Percentiles rank a stretch among this genome's conserved stretches.
phyloP scores from a whole-genome alignment of 2,329 filamentous ascomycete genomes.

The Helotiales sp. region DNA sequence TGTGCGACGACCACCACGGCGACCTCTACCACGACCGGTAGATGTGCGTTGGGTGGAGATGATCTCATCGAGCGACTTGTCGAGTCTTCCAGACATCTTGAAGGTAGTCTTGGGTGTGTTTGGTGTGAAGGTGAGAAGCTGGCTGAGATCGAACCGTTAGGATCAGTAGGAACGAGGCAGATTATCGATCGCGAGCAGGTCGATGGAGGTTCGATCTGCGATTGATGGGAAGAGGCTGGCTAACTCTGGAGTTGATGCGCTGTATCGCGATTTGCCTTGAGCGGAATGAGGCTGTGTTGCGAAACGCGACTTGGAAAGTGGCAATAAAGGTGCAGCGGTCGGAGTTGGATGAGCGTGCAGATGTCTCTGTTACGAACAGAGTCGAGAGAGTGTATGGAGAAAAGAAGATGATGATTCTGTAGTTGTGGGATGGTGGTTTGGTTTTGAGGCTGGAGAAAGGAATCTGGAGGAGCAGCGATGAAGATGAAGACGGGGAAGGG shows the following conservation, averaged over 20 bases:
- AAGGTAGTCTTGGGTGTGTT: conserved; percentile 33
- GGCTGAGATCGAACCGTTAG: conserved; percentile 39
- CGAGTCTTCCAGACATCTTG: conserved; percentile 92
- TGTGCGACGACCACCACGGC: conserved; percentile 48
- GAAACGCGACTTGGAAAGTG: conserved; percentile 35
- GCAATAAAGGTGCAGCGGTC: conserved; percentile 36
- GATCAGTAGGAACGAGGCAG: conserved; percentile 40
- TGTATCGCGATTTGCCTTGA: conserved; percentile 31
- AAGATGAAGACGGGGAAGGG: background rate
- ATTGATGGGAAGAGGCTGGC: conserved; percentile 37
- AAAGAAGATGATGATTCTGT: conserved; percentile 31
- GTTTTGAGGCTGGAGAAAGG: conserved; percentile 5
- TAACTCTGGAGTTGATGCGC: conserved; percentile 38
- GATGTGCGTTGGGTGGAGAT: conserved; percentile 70
- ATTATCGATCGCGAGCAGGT: conserved; percentile 33
- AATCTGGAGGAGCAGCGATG: conserved; percentile 1
- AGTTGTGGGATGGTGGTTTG: conserved; percentile 15
- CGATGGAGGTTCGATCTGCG: conserved; percentile 32
- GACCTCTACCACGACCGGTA: conserved; percentile 34
- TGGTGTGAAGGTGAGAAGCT: conserved; percentile 34
- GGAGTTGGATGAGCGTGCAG: conserved; percentile 39
- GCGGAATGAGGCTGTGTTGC: conserved; percentile 35
- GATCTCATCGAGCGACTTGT: conserved; percentile 97
- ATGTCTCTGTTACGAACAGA: conserved; percentile 13
- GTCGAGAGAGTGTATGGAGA: conserved; percentile 27